Conservation (phyloP, 164 flowering plant genomes). For the Sedum album region DNA sequence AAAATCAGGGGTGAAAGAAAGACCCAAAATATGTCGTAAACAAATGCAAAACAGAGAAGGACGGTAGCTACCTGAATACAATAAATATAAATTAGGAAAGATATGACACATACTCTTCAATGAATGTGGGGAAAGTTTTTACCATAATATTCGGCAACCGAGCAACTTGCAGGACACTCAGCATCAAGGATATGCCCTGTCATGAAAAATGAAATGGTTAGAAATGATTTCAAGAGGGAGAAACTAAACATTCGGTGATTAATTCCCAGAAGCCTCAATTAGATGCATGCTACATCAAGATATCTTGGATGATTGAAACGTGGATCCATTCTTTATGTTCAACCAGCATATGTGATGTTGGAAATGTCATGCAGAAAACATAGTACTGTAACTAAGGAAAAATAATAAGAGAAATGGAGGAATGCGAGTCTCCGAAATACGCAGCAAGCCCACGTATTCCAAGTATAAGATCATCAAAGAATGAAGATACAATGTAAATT, state of each 20-base stretch:
- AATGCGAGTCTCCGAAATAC: background rate
- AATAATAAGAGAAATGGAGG: background rate
- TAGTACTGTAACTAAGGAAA: background rate
- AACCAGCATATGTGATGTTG: no score
- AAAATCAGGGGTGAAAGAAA: no score
- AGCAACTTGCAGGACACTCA: slow-evolving; percentile 73
- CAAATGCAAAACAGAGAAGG: slow-evolving; percentile 83
- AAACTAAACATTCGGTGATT: no score
- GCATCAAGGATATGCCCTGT: no score
- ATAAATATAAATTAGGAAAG: slow-evolving; percentile 4
- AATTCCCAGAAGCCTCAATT: no score
- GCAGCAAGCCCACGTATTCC: background rate
- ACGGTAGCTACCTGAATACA: slow-evolving; percentile 75
- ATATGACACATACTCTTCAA: background rate
- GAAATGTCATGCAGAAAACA: no score
- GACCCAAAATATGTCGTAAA: slow-evolving; percentile 97
- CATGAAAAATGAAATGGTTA: background rate
- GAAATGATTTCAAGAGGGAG: no score
- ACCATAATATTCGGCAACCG: slow-evolving; percentile 94
- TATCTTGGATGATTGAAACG: no score
- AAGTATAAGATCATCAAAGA: background rate
- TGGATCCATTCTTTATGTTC: no score
- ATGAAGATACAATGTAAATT: background rate
- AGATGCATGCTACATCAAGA: no score
- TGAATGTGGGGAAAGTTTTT: background rate